Base-by-base conservation (phyloP, 192 early-diverging fungal genomes). In the Coemansia sp. region DNA sequence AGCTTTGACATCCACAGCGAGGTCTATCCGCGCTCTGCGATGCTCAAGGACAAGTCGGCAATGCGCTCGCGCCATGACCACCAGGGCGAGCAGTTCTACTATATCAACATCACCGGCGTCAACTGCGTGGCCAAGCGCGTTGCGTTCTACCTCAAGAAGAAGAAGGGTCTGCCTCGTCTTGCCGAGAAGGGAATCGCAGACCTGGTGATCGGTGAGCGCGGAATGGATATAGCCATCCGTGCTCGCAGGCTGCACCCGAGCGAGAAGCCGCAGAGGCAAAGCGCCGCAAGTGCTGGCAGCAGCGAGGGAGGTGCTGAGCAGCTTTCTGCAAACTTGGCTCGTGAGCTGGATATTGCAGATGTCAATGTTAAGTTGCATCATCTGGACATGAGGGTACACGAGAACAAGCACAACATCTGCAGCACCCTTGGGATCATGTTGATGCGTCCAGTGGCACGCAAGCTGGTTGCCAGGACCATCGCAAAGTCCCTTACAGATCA, bases 101-200 rank as follows among this genome's bases (percentile, higher is more conserved):
- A 70, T 35, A 10, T 76, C 46, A 76, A 55, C 42, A 64, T 81
- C 34, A 75, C 69, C 10, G 79, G 79, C 15, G 46, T 76, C 55
- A 65, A 70, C 59, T 81, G 74, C 65, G 70, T 67, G 21, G 79
- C 79, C 31, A 72, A 76, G 64, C 63, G 58, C 31, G 79, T 81
- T 16, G 73, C 79, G 20, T 81, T 76, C 42, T 81, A 81, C 18
- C 39, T 76, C 70, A 81, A 81, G 61, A 81, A 76, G 70, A 81
- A 76, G 74, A 75, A 48, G 45, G 72, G 72, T 26, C 21, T 81
- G 37, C 77, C 77, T 15, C 70, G 79, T 29, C 3, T 81, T 7
- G 79, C 79, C 8, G 79, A 81, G 31, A 81, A 75, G 67, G 79
- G 79, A 12, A 63, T 81, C 8, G 79, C 74, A 18, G 67, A 81